A percentile compares a stretch with the other conserved stretches of the same genome.
phyloP scores from a whole-genome alignment of 768 basidiomycete genomes.

The Leucocoprinus leucothites region DNA sequence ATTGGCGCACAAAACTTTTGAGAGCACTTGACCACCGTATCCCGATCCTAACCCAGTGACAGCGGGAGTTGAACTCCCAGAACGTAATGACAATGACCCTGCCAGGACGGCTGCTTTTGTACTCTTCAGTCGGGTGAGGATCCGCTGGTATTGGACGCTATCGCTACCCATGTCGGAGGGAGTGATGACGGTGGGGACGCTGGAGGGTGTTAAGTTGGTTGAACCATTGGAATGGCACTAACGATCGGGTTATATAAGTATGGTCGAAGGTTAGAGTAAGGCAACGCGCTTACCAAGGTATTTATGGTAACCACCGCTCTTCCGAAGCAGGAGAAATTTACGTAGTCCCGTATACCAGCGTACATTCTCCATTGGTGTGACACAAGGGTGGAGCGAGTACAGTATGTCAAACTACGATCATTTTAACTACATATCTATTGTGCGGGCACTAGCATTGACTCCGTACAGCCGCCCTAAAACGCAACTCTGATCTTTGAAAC shows the following conservation, averaged over 20 bases:
- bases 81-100: neutral
- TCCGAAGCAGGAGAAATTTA: neutral
- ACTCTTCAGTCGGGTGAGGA: constrained; percentile 1
- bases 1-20: constrained; percentile 17
- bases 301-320: neutral
- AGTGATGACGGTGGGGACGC: neutral
- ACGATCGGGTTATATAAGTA: neutral
- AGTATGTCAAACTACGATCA: too few species aligned
- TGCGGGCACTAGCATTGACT: too few species aligned
- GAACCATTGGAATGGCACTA: too few species aligned
- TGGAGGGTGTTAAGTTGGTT: neutral
- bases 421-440: too few species aligned
- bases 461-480: too few species aligned
- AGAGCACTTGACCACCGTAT: constrained; percentile 2
- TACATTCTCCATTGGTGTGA: too few species aligned
- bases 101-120: neutral
- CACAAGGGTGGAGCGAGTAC: too few species aligned
- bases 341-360: neutral
- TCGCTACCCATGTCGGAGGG: neutral
- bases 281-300: neutral
- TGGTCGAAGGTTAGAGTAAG: neutral
- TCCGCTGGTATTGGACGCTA: neutral
- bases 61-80: neutral
- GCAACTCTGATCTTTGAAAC: too few species aligned
- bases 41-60: neutral